phyloP scores from a whole-genome alignment of 2,329 filamentous ascomycete species.

The Coleophoma cylindrospora region DNA sequence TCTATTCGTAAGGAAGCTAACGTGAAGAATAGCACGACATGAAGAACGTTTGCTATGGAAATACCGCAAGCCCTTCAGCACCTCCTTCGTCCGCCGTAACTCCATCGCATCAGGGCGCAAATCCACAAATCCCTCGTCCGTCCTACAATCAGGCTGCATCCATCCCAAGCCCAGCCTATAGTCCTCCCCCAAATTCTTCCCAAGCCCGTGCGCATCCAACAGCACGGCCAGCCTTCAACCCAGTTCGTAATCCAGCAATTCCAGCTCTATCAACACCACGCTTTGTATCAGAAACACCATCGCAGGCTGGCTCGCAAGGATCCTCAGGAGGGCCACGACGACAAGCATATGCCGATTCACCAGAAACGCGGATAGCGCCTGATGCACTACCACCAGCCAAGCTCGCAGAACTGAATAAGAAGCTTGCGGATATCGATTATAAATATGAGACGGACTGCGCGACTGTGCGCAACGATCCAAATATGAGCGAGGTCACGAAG shows the following conservation, averaged over 20 bases:
- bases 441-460: constrained; percentile 7
- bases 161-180: constrained; percentile 6
- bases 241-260: constrained; percentile 1
- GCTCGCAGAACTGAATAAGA: constrained; percentile 11
- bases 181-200: constrained; percentile 1
- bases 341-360: background rate
- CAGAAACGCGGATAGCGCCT: constrained; percentile 11
- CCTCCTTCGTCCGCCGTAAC: background rate
- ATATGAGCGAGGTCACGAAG: constrained; percentile 4
- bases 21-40: constrained; percentile 2
- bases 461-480: constrained; percentile 3
- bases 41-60: constrained; percentile 5
- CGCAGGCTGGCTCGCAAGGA: background rate
- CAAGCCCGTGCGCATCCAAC: background rate
- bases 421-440: constrained; percentile 13
- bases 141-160: background rate
- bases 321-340: background rate
- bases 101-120: background rate
- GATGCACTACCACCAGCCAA: constrained; percentile 13
- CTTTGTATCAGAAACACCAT: background rate
- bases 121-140: constrained; percentile 1
- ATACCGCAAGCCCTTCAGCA: constrained; percentile 1
- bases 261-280: background rate
- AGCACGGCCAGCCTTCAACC: background rate
- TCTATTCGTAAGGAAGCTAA: background rate